A percentile compares a stretch with the other conserved stretches of the same genome.
phyloP scores from a whole-genome alignment of 768 basidiomycete genomes.

The Amanita polypyramis region DNA sequence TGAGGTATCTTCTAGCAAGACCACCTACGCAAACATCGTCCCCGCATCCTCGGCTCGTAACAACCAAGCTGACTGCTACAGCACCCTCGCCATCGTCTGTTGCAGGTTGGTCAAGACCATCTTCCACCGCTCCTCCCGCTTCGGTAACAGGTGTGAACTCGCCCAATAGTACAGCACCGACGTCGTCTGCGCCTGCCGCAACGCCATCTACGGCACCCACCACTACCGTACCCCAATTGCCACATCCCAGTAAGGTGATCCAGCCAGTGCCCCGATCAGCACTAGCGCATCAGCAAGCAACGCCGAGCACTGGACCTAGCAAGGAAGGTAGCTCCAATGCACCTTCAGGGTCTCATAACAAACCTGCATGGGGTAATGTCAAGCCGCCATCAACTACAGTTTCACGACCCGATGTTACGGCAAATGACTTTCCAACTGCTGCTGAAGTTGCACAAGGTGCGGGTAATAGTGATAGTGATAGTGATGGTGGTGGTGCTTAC shows the following conservation, averaged over 20 bases:
- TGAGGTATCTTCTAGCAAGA: slow-evolving; percentile 33
- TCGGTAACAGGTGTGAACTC: slow-evolving; percentile 27
- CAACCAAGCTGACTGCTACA: slow-evolving; percentile 73
- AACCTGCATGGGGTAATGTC: slow-evolving; percentile 67
- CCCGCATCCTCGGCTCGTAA: slow-evolving; percentile 74
- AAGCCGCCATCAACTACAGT: slow-evolving; percentile 28
- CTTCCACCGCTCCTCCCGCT: slow-evolving; percentile 57
- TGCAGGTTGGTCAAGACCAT: slow-evolving; percentile 72
- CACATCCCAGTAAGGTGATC: slow-evolving; percentile 54
- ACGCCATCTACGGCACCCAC: slow-evolving; percentile 17
- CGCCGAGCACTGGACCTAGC: slow-evolving; percentile 20
- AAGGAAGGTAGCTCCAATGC: slow-evolving; percentile 5
- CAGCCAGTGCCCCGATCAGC: slow-evolving; percentile 50
- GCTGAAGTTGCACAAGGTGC: slow-evolving; percentile 86
- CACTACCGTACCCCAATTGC: slow-evolving; percentile 38
- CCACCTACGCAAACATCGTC: slow-evolving; percentile 41
- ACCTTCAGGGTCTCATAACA: slow-evolving; percentile 17
- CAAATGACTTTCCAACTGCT: slow-evolving; percentile 89
- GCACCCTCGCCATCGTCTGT: slow-evolving; percentile 46
- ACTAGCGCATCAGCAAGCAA: slow-evolving; percentile 18
- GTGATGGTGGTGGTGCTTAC: not conserved
- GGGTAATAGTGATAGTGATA: slow-evolving; percentile 17
- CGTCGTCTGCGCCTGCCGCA: slow-evolving; percentile 24
- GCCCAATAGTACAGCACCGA: slow-evolving; percentile 32
- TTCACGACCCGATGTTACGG: slow-evolving; percentile 30